Conservation (phyloP, 148 eudicot genomes). For the Euryodendron excelsum region DNA sequence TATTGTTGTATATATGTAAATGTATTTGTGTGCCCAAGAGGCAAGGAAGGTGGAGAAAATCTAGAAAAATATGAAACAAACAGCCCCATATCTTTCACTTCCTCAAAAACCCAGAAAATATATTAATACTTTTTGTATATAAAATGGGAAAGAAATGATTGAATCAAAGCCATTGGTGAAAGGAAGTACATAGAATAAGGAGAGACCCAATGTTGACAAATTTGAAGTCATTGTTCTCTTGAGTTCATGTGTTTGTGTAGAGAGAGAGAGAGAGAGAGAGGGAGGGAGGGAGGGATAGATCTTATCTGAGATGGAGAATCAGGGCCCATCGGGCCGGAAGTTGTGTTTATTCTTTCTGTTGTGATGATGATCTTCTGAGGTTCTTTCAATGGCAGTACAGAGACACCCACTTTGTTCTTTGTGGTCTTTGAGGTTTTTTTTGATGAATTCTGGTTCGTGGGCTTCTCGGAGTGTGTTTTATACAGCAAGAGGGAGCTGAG, state of each 20-base stretch:
- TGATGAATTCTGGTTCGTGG: constrained; percentile 13
- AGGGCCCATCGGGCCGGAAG: constrained; percentile 6
- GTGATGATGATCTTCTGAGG: not conserved
- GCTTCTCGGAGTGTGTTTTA: no score
- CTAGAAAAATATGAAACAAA: constrained; percentile 20
- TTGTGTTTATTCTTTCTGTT: not conserved
- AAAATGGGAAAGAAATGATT: constrained; percentile 23
- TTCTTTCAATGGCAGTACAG: constrained; percentile 7
- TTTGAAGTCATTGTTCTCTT: constrained; percentile 31
- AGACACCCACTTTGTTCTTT: not conserved
- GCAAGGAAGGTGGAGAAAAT: constrained; percentile 27
- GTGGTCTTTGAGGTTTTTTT: no score
- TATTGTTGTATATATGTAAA: no score
- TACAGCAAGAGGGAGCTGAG: no score
- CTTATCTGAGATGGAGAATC: constrained; percentile 24
- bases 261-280: constrained; percentile 21
- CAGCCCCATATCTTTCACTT: constrained; percentile 14
- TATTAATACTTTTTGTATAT: no score
- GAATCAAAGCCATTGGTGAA: constrained; percentile 20
- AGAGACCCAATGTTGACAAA: constrained; percentile 25
- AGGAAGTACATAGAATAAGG: constrained; percentile 18
- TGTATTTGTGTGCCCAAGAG: constrained; percentile 26
- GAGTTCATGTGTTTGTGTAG: not conserved
- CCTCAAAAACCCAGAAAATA: constrained; percentile 19
- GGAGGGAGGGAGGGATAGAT: constrained; percentile 10